Evolutionary conservation across 108 stramenopile genomes (phyloP).

Genomic region (Mediolabrus comicus): DNA sequence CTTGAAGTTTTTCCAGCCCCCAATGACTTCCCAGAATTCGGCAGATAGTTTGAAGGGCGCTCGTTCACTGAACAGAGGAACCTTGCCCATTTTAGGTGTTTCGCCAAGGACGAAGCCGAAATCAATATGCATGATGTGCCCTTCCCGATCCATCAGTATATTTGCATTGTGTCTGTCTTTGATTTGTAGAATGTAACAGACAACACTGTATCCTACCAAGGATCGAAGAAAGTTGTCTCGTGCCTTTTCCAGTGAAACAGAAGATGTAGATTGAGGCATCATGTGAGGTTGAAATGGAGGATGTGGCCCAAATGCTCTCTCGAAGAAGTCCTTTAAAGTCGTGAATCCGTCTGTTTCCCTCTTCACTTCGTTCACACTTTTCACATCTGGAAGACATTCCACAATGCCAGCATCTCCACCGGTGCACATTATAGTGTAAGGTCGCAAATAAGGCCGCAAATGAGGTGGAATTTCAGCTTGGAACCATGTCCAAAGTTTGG

Average conservation of each 20-base stretch:
- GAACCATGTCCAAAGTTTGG: slow-evolving; percentile 78
- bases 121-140: slow-evolving; percentile 88
- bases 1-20: slow-evolving; percentile 84
- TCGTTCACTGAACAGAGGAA: slow-evolving; percentile 85
- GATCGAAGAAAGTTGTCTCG: slow-evolving; percentile 88
- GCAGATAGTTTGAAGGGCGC: slow-evolving; percentile 93
- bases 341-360: slow-evolving; percentile 77
- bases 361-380: slow-evolving; percentile 88
- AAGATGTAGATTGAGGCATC: slow-evolving; percentile 5
- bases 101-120: slow-evolving; percentile 97
- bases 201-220: slow-evolving; percentile 88
- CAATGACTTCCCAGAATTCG: slow-evolving; percentile 92
- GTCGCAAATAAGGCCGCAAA: slow-evolving; percentile 73
- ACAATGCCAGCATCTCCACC: slow-evolving; percentile 86
- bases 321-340: slow-evolving; percentile 73
- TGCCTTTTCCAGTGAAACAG: slow-evolving; percentile 72
- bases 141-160: slow-evolving; percentile 86
- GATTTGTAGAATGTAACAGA: slow-evolving; percentile 95
- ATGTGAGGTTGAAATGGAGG: slow-evolving; percentile 27
- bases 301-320: slow-evolving; percentile 71
- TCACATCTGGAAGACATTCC: slow-evolving; percentile 84
- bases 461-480: slow-evolving; percentile 68
- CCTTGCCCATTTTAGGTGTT: slow-evolving; percentile 90
- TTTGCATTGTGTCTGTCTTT: slow-evolving; percentile 99
- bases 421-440: slow-evolving; percentile 89